phyloP scores from a whole-genome alignment of 2,329 filamentous ascomycete genomes.

The Gremmenia infestans region DNA sequence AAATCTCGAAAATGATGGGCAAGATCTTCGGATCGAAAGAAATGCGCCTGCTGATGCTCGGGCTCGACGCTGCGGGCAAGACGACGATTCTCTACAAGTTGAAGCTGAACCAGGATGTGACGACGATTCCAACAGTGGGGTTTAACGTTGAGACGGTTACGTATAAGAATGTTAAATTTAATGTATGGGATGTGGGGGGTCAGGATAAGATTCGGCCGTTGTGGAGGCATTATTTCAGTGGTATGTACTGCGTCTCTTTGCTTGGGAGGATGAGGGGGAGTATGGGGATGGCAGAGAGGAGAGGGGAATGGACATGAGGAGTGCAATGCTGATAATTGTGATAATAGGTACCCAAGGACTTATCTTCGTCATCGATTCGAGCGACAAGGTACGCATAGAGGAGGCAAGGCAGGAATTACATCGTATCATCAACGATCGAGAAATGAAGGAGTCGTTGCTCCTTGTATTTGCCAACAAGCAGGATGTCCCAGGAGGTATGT shows the following conservation, averaged over 20 bases:
- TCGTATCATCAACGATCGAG: conserved; percentile 94
- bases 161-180: conserved; percentile 99
- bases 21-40: conserved; percentile 99
- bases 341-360: conserved; percentile 82
- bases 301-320: conserved; percentile 56
- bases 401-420: conserved; percentile 92
- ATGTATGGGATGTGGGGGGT: conserved; percentile 97
- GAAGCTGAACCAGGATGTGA: conserved; percentile 96
- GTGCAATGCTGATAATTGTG: conserved; percentile 25
- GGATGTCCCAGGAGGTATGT: conserved; percentile 75
- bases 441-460: conserved; percentile 93
- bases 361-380: conserved; percentile 98
- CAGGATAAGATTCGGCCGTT: conserved; percentile 98
- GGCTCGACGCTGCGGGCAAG: conserved; percentile 96
- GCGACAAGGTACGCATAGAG: conserved; percentile 84
- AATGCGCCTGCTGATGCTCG: conserved; percentile 97
- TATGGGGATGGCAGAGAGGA: conserved; percentile 22
- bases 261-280: not conserved
- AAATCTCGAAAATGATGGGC: conserved; percentile 93
- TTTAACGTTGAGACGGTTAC: conserved; percentile 99
- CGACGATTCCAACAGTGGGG: conserved; percentile 95
- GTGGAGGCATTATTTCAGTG: conserved; percentile 95
- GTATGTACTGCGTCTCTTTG: conserved; percentile 39
- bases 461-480: conserved; percentile 99
- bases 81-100: conserved; percentile 99